Conservation (phyloP, 805 yeast genomes). For the Schizosaccharomyces lindneri region DNA sequence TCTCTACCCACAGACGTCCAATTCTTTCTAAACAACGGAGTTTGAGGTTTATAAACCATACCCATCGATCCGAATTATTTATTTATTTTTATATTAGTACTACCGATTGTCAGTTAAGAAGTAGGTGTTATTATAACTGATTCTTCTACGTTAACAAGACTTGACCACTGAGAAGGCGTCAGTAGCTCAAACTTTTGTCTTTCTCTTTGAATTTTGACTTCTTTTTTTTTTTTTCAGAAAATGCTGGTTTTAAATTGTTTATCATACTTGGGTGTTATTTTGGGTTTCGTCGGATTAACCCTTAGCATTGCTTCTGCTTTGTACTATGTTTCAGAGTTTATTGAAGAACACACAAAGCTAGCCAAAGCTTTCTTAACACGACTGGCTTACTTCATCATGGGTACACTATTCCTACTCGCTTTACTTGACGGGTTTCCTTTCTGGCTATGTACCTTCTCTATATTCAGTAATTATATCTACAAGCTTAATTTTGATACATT, state of each 20-base stretch:
- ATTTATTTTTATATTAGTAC: too few relatives aligned
- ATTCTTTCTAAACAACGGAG: too few relatives aligned
- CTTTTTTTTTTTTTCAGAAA: not conserved
- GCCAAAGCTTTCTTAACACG: conserved; percentile 46
- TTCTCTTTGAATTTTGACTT: not conserved
- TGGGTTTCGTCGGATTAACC: conserved; percentile 38
- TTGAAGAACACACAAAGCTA: conserved; percentile 77
- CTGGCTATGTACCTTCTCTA: conserved; percentile 36
- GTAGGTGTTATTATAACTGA: not conserved
- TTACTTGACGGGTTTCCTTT: conserved; percentile 63
- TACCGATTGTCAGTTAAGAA: too few relatives aligned
- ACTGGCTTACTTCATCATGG: conserved; percentile 38
- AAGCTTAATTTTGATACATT: conserved; percentile 53
- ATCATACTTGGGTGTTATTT: conserved; percentile 32
- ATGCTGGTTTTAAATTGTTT: conserved; percentile 27
- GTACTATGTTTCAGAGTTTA: conserved; percentile 72
- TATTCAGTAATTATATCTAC: conserved; percentile 48
- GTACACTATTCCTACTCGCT: conserved; percentile 28
- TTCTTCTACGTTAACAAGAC: not conserved
- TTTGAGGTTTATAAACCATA: too few relatives aligned
- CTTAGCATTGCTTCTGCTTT: conserved; percentile 63
- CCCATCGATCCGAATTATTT: too few relatives aligned
- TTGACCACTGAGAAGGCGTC: too few relatives aligned
- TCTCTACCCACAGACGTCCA: too few relatives aligned
- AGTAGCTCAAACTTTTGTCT: not conserved